phyloP scores from a whole-genome alignment of 2,329 filamentous ascomycete species.

The Samsoniella hepiali region DNA sequence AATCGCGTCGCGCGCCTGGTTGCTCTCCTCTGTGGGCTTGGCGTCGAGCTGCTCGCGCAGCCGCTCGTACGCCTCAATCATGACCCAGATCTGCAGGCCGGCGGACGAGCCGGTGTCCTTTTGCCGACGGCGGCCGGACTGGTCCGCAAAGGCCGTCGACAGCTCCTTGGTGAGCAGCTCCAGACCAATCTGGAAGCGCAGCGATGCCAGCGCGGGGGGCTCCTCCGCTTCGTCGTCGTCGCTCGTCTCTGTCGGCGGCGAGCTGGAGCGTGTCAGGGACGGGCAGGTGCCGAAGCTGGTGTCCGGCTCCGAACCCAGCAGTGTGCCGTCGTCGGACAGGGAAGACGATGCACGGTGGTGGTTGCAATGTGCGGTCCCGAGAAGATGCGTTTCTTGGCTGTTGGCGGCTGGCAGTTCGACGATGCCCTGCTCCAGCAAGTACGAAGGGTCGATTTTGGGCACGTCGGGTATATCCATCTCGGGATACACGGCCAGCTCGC shows the following conservation, averaged over 20 bases:
- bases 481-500: slow-evolving; percentile 40
- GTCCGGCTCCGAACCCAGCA: slow-evolving; percentile 47
- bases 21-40: slow-evolving; percentile 32
- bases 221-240: neutral
- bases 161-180: slow-evolving; percentile 51
- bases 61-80: slow-evolving; percentile 58
- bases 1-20: slow-evolving; percentile 38
- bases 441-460: neutral
- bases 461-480: slow-evolving; percentile 21
- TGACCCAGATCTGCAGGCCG: slow-evolving; percentile 51
- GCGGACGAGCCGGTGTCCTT: slow-evolving; percentile 34
- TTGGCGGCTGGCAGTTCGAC: slow-evolving; percentile 7
- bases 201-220: slow-evolving; percentile 13
- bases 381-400: neutral
- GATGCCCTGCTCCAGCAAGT: neutral
- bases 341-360: slow-evolving; percentile 28
- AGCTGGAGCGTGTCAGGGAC: slow-evolving; percentile 8
- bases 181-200: slow-evolving; percentile 49
- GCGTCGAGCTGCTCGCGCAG: slow-evolving; percentile 45
- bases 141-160: slow-evolving; percentile 37
- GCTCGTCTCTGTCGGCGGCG: neutral
- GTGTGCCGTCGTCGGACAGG: slow-evolving; percentile 43
- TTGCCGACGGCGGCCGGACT: slow-evolving; percentile 23
- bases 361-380: neutral
- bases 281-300: slow-evolving; percentile 24